These are phyloP conservation scores for Pichia sporocuriosa DNA, from an alignment of 805 yeast genomes.

Conservation along the genomic window DNA sequence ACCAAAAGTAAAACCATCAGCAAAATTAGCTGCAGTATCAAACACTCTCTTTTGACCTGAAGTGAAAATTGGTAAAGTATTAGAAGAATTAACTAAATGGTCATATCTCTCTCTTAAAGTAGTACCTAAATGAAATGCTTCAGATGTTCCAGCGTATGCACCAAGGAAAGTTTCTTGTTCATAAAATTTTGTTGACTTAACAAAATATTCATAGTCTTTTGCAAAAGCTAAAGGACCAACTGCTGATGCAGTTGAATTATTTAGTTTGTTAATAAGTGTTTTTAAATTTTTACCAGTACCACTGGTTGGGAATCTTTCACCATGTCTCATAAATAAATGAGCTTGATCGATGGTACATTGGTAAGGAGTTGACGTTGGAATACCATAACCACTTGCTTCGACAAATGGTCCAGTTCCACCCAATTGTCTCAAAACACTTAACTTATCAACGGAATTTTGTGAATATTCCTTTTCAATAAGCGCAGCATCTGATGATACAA, in stretches of 20 bases:
- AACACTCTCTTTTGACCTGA: constrained; percentile 47
- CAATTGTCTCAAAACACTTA: not conserved
- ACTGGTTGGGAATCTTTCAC: constrained; percentile 59
- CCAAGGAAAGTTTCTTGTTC: constrained; percentile 37
- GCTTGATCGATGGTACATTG: constrained; percentile 56
- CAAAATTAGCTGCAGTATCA: constrained; percentile 45
- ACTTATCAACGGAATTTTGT: no score
- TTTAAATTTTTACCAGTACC: constrained; percentile 23
- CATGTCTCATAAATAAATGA: constrained; percentile 65
- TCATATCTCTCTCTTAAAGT: constrained; percentile 43
- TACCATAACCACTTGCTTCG: constrained; percentile 42
- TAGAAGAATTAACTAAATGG: constrained; percentile 34
- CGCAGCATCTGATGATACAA: no score
- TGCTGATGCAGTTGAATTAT: constrained; percentile 27
- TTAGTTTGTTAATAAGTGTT: constrained; percentile 26
- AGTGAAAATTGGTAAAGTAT: constrained; percentile 42
- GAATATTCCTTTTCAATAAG: no score
- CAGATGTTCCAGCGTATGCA: constrained; percentile 44
- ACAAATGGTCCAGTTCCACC: constrained; percentile 8
- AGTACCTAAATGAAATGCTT: constrained; percentile 41
- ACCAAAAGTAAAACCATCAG: constrained; percentile 49
- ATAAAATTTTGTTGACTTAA: not conserved
- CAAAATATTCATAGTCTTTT: constrained; percentile 36
- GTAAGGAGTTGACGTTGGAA: constrained; percentile 41
- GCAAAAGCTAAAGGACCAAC: constrained; percentile 45